Conservation (phyloP, 805 yeast genomes). For the Dipodascus albidus region DNA sequence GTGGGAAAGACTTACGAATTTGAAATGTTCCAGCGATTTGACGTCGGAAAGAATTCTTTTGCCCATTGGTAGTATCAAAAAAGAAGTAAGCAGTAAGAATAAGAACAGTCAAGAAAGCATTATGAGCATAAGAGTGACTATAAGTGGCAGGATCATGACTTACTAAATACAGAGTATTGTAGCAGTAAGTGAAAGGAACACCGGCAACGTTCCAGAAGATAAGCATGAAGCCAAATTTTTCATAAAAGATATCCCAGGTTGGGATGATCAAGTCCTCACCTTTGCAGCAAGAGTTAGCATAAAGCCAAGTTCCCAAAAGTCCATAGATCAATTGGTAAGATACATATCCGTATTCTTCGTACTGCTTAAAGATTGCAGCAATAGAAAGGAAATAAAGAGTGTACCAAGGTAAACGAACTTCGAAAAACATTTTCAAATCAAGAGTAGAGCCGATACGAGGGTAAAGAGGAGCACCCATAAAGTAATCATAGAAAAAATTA, state of each 20-base stretch:
- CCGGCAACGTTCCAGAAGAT: slow-evolving; percentile 99
- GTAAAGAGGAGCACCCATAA: slow-evolving; percentile 96
- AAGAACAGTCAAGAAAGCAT: slow-evolving; percentile 40
- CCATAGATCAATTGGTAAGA: slow-evolving; percentile 66
- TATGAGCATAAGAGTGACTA: slow-evolving; percentile 54
- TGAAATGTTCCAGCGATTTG: slow-evolving; percentile 63
- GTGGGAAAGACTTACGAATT: slow-evolving; percentile 85
- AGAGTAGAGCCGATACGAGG: slow-evolving; percentile 86
- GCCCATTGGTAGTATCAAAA: slow-evolving; percentile 92
- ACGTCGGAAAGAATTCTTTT: slow-evolving; percentile 81
- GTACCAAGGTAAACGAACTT: slow-evolving; percentile 96
- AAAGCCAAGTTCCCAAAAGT: slow-evolving; percentile 80
- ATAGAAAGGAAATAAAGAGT: slow-evolving; percentile 67
- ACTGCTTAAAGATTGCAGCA: slow-evolving; percentile 68
- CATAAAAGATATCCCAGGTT: slow-evolving; percentile 99
- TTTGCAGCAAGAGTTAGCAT: slow-evolving; percentile 94
- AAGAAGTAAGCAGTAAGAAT: slow-evolving; percentile 71
- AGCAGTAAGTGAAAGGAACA: slow-evolving; percentile 96
- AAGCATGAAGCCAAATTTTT: slow-evolving; percentile 98
- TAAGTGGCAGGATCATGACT: slow-evolving; percentile 81
- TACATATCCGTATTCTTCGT: slow-evolving; percentile 68
- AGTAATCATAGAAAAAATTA: slow-evolving; percentile 76
- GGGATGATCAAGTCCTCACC: slow-evolving; percentile 97
- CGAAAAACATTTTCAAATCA: slow-evolving; percentile 94
- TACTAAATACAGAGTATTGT: slow-evolving; percentile 73